Evolutionary conservation across 257 asterid genomes (phyloP).

Genomic region (Plectranthus barbatus): DNA sequence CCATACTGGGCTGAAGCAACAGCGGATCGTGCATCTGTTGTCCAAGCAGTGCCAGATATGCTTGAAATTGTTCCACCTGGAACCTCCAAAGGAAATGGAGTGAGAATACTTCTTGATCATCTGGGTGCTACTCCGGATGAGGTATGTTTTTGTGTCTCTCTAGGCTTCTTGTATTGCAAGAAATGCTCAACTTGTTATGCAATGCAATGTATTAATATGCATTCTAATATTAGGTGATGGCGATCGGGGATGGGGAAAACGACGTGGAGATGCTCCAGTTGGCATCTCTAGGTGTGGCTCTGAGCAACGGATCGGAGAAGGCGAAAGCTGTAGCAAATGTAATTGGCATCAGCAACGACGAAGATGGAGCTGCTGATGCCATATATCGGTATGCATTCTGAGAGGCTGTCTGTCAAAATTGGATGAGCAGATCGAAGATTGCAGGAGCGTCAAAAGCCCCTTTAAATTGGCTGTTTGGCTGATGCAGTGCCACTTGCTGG

Average conservation of each 20-base stretch:
- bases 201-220: no score
- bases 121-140: conserved; percentile 74
- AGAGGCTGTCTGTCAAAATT: no score
- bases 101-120: conserved; percentile 81
- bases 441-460: no score
- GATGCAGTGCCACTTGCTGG: no score
- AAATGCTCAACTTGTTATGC: neutral
- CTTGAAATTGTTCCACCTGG: conserved; percentile 93
- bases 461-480: no score
- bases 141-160: conserved; percentile 50
- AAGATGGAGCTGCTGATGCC: conserved; percentile 97
- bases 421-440: no score
- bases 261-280: conserved; percentile 94
- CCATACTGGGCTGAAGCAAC: conserved; percentile 88
- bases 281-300: conserved; percentile 85
- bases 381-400: conserved; percentile 82
- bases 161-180: no score
- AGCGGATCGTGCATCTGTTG: conserved; percentile 72
- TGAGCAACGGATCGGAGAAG: conserved; percentile 86
- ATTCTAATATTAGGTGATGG: conserved; percentile 83
- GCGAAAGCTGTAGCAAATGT: conserved; percentile 84
- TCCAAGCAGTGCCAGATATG: conserved; percentile 91
- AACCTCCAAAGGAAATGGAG: conserved; percentile 87
- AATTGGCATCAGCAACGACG: conserved; percentile 82
- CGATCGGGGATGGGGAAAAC: conserved; percentile 97